Base-by-base conservation (phyloP, 1,284 basidiomycete species). In the Naganishia cerealis region DNA sequence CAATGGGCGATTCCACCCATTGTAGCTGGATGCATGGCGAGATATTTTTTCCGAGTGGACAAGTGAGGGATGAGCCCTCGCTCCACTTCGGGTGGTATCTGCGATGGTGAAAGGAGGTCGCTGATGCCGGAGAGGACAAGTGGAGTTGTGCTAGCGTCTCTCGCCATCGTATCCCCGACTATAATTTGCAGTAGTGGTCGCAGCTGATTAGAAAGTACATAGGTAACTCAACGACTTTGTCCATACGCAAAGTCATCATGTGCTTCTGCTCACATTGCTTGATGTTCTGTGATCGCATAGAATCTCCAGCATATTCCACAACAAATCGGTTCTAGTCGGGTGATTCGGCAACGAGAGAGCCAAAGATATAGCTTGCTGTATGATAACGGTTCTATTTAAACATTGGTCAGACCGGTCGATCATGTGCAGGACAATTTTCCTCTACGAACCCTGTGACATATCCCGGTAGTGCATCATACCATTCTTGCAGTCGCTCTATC, bases 401-500 rank as follows among this genome's bases (percentile, higher is more conserved):
- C 15, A 10, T 4, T 6, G 42, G 42, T 63, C 50, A 63, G 61
- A 42, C 12, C 29, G 24, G 1, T 59, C 15, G 46, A 10, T 21
- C n/a, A 15, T 9, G n/a, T 13, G n/a, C 6, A 13, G 46, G 48
- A 8, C 7, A 42, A 12, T 4, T 29, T n/a, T 8, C 7, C 3
- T 38, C 1, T 12, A 18, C 39, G 50, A 29, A 63, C 61, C 61
- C 61, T 33, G 40, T 26, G 29, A 54, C 48, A 29, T 63, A 52
- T 18, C 48, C 61, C 50, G 61, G 61, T 40, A 63, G 29, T 13
- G 61, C 61, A 54, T 63, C 61, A 26, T 63, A 63, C 61, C 61
- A 63, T 42, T 63, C 61, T 26, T 63, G 61, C 61, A 63, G 54
- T 38, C 61, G 61, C 52, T 63, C 61, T 13, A 63, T 53, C 29